Conservation (phyloP, 352 stramenopile genomes). For the Peronospora belbahrii region DNA sequence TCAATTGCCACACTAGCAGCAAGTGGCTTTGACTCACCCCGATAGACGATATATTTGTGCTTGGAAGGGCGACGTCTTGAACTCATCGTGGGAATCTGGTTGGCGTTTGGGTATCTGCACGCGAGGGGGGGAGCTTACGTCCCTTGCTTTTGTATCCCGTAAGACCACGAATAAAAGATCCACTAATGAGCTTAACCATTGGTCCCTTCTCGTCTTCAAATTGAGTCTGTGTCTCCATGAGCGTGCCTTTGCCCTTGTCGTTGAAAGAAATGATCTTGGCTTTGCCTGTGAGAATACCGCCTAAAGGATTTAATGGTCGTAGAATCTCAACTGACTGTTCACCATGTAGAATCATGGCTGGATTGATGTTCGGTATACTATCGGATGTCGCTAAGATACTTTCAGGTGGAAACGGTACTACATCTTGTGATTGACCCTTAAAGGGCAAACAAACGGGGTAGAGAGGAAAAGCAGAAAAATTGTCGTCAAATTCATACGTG, state of each 20-base stretch:
- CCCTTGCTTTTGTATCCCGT: conserved; percentile 67
- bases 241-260: conserved; percentile 74
- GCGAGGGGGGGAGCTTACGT: conserved; percentile 49
- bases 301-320: conserved; percentile 51
- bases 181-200: conserved; percentile 65
- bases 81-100: conserved; percentile 53
- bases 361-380: conserved; percentile 70
- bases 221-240: conserved; percentile 82
- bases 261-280: conserved; percentile 77
- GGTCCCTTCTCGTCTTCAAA: conserved; percentile 59
- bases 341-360: conserved; percentile 77
- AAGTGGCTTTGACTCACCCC: conserved; percentile 35
- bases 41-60: conserved; percentile 91
- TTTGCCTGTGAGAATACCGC: conserved; percentile 44
- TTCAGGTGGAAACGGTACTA: conserved; percentile 82
- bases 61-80: conserved; percentile 61
- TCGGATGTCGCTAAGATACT: conserved; percentile 48
- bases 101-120: conserved; percentile 68
- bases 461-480: conserved; percentile 83
- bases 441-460: conserved; percentile 85
- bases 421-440: conserved; percentile 81
- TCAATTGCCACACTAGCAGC: background rate
- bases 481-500: conserved; percentile 82
- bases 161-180: conserved; percentile 76
- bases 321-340: conserved; percentile 82